Evolutionary conservation across 352 stramenopile genomes (phyloP), one percentile per base, ranked within the genome.

Genomic region (Saprolegnia parasitica): DNA sequence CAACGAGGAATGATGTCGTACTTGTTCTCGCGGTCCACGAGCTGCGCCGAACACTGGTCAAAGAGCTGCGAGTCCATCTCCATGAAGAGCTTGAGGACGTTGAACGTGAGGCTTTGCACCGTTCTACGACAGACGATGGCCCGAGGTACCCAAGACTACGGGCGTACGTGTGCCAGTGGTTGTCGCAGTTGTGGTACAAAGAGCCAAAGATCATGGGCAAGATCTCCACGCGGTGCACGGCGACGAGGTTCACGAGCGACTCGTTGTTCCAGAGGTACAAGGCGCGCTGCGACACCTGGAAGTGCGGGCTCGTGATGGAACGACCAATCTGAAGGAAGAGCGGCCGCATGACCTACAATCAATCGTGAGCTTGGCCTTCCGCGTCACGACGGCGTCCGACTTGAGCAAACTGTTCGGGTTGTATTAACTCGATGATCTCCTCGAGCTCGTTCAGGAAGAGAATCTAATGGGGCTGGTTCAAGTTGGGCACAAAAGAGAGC

Each of bases 181-280:
- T 82, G 15, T 86, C 83, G n/a, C 77, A 78, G 63, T 87, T 80
- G 39, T 75, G 76, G 39, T 74, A 78, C 15, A 92, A 73, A 5
- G 75, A 60, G 23, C 75, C 72, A 64, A 96, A 97, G 61, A 98
- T 92, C 42, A 95, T 78, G 11, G 91, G 91, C 6, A 98, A 77
- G 4, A 98, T 79, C 32, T 81, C 80, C 32, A 81, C 75, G 5
- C 89, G 81, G 72, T 96, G 87, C 32, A 93, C 72, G 56, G 87
- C 77, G 20, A 83, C 89, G 2, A 97, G 73, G 32, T 90, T 94
- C 20, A 98, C 95, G 46, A 99, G 88, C 65, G 98, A 91, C 72
- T 98, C 95, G 68, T 98, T 99, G 81, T 99, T 99, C 97, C 97
- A 99, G 68, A 99, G 90, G 83, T 98, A 99, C 66, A 99, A 83